A percentile compares a stretch with the other conserved stretches of the same genome.
Conservation (phyloP, 768 basidiomycete species). For the Boletus rufocinnamomeus region DNA sequence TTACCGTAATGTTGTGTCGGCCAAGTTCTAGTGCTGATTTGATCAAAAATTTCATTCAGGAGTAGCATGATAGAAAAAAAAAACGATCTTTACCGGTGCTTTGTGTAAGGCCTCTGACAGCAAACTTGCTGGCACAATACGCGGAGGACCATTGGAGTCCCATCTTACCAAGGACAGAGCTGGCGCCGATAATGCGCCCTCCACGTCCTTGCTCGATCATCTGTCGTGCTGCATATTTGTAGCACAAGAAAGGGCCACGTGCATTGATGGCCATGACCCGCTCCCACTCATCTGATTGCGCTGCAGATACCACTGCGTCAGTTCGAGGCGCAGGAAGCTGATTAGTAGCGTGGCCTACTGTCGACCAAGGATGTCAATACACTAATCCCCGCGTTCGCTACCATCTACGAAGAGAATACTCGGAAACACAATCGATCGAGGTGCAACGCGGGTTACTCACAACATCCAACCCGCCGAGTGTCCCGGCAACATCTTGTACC, state of each 20-base stretch:
- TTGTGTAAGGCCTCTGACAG: too few species aligned
- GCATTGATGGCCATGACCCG: too few species aligned
- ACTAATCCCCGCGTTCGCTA: slow-evolving; percentile 19
- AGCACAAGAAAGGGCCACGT: too few species aligned
- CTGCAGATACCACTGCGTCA: background rate
- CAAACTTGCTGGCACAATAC: too few species aligned
- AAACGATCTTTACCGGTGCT: too few species aligned
- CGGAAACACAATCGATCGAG: too few species aligned
- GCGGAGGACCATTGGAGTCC: too few species aligned
- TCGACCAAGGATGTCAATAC: background rate
- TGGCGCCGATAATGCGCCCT: too few species aligned
- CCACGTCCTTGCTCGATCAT: too few species aligned
- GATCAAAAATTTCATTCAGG: background rate
- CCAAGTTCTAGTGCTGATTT: background rate
- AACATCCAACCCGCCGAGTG: slow-evolving; percentile 9
- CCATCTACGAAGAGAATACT: slow-evolving; percentile 10
- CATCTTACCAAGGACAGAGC: too few species aligned
- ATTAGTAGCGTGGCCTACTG: background rate
- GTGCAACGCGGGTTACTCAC: background rate
- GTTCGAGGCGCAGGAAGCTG: rapidly evolving
- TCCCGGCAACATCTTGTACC: too few species aligned
- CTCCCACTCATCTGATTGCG: background rate
- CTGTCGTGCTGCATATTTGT: too few species aligned
- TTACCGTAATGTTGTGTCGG: background rate
- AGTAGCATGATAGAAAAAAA: background rate